phyloP scores from a whole-genome alignment of 805 yeast genomes.

The Lipomyces starkeyi region DNA sequence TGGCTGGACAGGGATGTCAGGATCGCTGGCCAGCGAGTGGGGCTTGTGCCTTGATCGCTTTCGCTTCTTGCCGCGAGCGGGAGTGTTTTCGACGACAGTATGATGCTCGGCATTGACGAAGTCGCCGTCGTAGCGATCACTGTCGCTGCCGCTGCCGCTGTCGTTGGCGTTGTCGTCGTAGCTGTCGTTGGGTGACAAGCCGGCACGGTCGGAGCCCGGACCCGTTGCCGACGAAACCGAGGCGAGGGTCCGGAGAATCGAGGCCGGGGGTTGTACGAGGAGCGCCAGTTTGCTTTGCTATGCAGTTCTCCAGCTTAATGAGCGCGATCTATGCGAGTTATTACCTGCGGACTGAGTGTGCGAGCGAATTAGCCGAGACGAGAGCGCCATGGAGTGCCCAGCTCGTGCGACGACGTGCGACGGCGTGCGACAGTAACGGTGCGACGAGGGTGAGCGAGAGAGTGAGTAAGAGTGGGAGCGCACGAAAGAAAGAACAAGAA shows the following conservation, averaged over 20 bases:
- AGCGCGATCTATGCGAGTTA: background rate
- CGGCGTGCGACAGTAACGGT: too few relatives aligned
- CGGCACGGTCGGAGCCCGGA: background rate
- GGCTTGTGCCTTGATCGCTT: background rate
- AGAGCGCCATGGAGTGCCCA: too few relatives aligned
- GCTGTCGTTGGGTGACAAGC: background rate
- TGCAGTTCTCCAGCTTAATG: background rate
- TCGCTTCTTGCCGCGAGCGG: background rate
- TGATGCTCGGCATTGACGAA: too few relatives aligned
- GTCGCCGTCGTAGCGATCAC: too few relatives aligned
- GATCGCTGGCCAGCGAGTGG: background rate
- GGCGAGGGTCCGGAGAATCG: conserved; percentile 2
- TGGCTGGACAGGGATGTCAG: too few relatives aligned
- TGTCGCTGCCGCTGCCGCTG: background rate
- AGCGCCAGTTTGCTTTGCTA: conserved; percentile 8
- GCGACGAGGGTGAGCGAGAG: too few relatives aligned
- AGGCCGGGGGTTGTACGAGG: conserved; percentile 15
- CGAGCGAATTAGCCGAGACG: too few relatives aligned
- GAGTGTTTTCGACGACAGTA: background rate
- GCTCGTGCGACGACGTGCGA: too few relatives aligned
- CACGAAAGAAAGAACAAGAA: background rate
- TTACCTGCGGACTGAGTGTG: too few relatives aligned
- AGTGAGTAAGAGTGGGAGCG: background rate
- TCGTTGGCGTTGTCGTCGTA: background rate
- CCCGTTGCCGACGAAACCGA: conserved; percentile 1